Evolutionary conservation across 352 stramenopile genomes (phyloP), one percentile per base, ranked within the genome.

Genomic region (Phytopythium chamaehyphon): DNA sequence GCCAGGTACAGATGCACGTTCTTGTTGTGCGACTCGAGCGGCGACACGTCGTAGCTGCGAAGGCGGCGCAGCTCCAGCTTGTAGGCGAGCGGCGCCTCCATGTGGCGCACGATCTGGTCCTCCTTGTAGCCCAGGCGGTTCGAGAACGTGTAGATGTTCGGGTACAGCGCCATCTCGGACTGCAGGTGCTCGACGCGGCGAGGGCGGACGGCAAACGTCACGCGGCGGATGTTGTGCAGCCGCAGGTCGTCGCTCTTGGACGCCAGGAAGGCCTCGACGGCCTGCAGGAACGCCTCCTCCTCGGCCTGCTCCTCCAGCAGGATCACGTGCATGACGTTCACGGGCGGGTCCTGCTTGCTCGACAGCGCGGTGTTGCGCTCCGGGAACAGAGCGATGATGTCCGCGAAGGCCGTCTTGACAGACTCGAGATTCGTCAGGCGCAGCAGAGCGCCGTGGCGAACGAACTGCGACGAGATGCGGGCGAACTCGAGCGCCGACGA

Each of bases 1-100:
- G 93, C 96, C 62, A 98, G 79, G 80, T 99, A 99, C 54, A 99
- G 66, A 69, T 99, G 97, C 48, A 99, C 93, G 63, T 99, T 97
- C 60, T 97, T 98, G 63, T 98, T 93, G 49, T 93, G 82, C 6
- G 86, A 92, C 23, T 86, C 82, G n/a, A 98, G 73, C 28, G 96
- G 88, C 38, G 70, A 83, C 0, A 99, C 90, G 57, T 77, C 96
- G 79, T 99, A 99, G 76, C 99, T 99, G 45, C 92, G 77, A 14
- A 99, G 74, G 50, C 97, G 90, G 53, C 84, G 77, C 64, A 99
- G 82, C 61, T 99, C 97, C n/a, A 99, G 86, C 76, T 99, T 97
- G 76, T 98, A 98, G 5, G 96, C 96, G 18, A 98, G 79, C 22
- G 95, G 95, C 6, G 97, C 96, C 68, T 99, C 97, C 59, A 99